Base-by-base conservation (phyloP, 1,139 yeast genomes). In the Lodderomyces elongisporus region DNA sequence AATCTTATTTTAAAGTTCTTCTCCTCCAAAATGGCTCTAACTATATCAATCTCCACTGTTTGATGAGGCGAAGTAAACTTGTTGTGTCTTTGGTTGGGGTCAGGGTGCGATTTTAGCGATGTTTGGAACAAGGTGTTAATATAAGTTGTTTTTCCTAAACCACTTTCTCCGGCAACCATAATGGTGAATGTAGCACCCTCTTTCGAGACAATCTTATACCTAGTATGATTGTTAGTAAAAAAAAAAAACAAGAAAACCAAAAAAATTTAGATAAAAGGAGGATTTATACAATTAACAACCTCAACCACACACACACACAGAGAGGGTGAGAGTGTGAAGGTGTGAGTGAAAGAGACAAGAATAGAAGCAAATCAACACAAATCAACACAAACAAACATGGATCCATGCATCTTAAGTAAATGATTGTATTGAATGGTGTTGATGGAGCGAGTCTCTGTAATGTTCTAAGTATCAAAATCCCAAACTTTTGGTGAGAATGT, bases 111-210 rank as follows among this genome's bases (percentile, higher is more conserved):
- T 52, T 80, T 79, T 47, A 83, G 68, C 25, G 76, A 61, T 4
- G 89, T 75, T 54, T 82, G 91, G 60, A 91, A 88, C 38, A 91
- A 68, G 4, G 98, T 91, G 70, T 91, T 91, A 59, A 91, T 72
- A 50, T 89, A 91, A 1, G 98, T 91, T 27, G 96, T 87, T 59
- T 91, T 82, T 42, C 96, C 97, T 34, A 88, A 69, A 4, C 97
- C 97, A 38, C 91, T 80, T 61, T 89, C 97, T 49, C 98, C 98
- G 30, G 94, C 93, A 28, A 91, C 82, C 96, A 91, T 87, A 45
- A 91, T 51, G 34, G 96, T 91, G 67, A 89, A 85, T 16, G 83
- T 75, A 39, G 95, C 89, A 28, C 97, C 98, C 45, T 80, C 74
- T 48, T 85, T 83, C 45, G 94, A 83, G 36, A 89, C 88, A 47